Percentiles rank a stretch among this genome's conserved stretches.
These are phyloP conservation scores for Hypoxylon perforatum DNA, from an alignment of 495 filamentous ascomycete genomes.

Conservation along the genomic window DNA sequence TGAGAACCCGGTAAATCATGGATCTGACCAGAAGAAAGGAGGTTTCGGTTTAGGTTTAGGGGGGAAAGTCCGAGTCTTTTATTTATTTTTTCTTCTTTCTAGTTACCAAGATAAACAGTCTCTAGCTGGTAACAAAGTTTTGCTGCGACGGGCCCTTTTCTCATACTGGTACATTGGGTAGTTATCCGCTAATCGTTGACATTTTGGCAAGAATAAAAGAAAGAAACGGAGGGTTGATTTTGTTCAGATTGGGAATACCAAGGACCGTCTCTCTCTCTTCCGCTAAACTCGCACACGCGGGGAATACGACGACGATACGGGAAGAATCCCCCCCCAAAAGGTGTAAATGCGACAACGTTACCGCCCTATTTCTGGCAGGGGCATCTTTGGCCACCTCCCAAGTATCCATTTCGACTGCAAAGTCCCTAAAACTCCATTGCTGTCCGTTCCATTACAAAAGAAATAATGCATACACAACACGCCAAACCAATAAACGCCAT, in stretches of 20 bases:
- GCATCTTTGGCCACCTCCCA: conserved; percentile 19
- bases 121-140: too few relatives aligned
- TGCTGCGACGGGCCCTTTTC: too few relatives aligned
- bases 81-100: too few relatives aligned
- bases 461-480: conserved; percentile 41
- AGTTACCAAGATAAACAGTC: too few relatives aligned
- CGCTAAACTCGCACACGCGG: background rate
- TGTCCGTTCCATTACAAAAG: conserved; percentile 35
- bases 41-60: too few relatives aligned
- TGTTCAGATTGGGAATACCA: conserved; percentile 7
- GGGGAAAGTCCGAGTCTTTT: too few relatives aligned
- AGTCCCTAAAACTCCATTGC: conserved; percentile 40
- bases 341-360: conserved; percentile 40
- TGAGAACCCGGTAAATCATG: too few relatives aligned
- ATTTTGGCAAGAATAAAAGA: background rate
- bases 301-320: conserved; percentile 7
- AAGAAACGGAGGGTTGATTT: background rate
- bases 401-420: conserved; percentile 16
- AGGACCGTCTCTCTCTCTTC: background rate
- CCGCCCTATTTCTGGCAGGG: conserved; percentile 32
- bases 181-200: background rate
- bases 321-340: conserved; percentile 13
- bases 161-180: conserved; percentile 19
- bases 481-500: conserved; percentile 42
- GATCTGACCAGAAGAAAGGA: too few relatives aligned